Percentiles rank a stretch among this genome's conserved stretches.
These are phyloP conservation scores for Vigna radiata DNA, from an alignment of 306 rosid genomes.

Conservation along the genomic window DNA sequence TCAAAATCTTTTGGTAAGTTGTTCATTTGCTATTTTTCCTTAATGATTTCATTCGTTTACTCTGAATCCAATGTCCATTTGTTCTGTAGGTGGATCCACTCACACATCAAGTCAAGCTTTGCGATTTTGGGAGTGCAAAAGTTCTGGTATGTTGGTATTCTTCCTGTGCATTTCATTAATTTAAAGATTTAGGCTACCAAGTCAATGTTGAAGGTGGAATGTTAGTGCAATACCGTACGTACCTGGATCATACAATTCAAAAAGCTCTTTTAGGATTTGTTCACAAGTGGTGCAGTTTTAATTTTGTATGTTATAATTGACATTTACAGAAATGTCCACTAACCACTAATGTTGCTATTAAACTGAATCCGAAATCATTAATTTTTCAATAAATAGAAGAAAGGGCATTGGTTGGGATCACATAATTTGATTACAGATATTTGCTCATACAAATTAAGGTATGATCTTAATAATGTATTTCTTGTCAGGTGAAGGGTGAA, in stretches of 20 bases:
- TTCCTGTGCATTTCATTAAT: conserved; percentile 23
- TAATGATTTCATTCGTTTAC: conserved; percentile 1
- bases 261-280: conserved; percentile 33
- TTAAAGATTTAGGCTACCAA: neutral
- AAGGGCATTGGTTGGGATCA: conserved; percentile 29
- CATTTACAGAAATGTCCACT: conserved; percentile 13
- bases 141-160: conserved; percentile 67
- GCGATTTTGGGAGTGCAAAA: conserved; percentile 98
- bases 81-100: conserved; percentile 81
- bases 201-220: neutral
- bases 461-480: conserved; percentile 30
- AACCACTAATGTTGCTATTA: neutral
- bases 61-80: conserved; percentile 32
- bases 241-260: conserved; percentile 6
- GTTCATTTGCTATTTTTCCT: conserved; percentile 33
- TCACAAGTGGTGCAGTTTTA: conserved; percentile 23
- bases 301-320: conserved; percentile 26
- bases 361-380: neutral
- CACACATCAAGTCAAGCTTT: conserved; percentile 93
- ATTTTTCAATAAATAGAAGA: conserved; percentile 29
- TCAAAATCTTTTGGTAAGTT: conserved; percentile 86
- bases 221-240: conserved; percentile 15
- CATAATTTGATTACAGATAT: conserved; percentile 34
- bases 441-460: conserved; percentile 1
- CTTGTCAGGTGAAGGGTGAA: conserved; percentile 82